Percentiles rank a stretch among this genome's conserved stretches.
phyloP scores from a whole-genome alignment of 768 basidiomycete species.

The Symmetrospora coprosmae region DNA sequence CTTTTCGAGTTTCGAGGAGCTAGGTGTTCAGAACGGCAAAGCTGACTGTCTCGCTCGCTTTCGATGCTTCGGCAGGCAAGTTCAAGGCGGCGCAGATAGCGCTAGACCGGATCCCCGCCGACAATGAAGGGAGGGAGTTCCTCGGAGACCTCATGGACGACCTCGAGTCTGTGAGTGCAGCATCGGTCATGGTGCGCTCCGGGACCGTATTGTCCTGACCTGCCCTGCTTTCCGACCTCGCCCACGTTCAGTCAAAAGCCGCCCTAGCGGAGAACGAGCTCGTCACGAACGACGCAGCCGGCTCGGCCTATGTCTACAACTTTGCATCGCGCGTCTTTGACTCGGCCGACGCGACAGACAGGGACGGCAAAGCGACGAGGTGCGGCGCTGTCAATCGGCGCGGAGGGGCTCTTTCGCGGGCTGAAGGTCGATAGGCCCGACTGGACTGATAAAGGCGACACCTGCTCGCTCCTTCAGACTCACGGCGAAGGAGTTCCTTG shows the following conservation, averaged over 20 bases:
- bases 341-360: constrained; percentile 79
- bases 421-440: background rate
- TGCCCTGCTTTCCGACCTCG: background rate
- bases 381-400: constrained; percentile 39
- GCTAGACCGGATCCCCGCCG: constrained; percentile 47
- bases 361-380: constrained; percentile 62
- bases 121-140: constrained; percentile 55
- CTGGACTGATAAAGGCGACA: too few species aligned
- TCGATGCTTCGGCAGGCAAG: constrained; percentile 46
- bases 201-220: background rate
- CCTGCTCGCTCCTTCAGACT: constrained; percentile 42
- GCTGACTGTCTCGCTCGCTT: constrained; percentile 13
- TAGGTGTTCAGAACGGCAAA: background rate
- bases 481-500: constrained; percentile 87
- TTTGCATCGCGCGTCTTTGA: constrained; percentile 83
- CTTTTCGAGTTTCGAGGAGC: too few species aligned
- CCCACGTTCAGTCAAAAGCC: constrained; percentile 48
- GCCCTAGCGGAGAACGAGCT: constrained; percentile 63
- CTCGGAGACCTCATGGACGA: constrained; percentile 59
- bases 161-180: constrained; percentile 50
- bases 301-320: constrained; percentile 82
- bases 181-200: background rate
- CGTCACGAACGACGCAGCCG: constrained; percentile 64
- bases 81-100: constrained; percentile 86
- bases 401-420: too few species aligned